Evolutionary conservation across 2,329 filamentous ascomycete species (phyloP).

Genomic region (Fusarium neocosmosporiellum): DNA sequence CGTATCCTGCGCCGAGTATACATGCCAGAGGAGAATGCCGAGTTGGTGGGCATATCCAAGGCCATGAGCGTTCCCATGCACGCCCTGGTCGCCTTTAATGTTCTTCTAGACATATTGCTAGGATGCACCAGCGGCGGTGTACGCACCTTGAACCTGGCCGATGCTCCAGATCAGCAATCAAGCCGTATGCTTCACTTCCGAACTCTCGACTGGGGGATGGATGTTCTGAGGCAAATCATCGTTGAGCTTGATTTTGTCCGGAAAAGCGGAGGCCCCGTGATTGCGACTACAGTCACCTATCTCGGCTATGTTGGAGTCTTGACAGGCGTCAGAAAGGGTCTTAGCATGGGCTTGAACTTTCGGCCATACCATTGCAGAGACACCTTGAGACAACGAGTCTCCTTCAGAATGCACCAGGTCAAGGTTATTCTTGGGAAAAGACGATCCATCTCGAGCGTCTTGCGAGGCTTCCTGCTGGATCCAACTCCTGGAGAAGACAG

Average conservation of each 20-base stretch:
- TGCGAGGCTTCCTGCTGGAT: slow-evolving; percentile 38
- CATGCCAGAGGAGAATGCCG: slow-evolving; percentile 67
- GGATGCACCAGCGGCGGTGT: slow-evolving; percentile 69
- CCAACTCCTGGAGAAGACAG: background rate
- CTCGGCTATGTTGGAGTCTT: slow-evolving; percentile 62
- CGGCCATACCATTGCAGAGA: slow-evolving; percentile 48
- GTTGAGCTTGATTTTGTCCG: slow-evolving; percentile 63
- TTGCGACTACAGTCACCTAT: slow-evolving; percentile 60
- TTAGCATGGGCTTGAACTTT: slow-evolving; percentile 63
- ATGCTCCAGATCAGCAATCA: slow-evolving; percentile 13
- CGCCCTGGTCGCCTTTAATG: slow-evolving; percentile 71
- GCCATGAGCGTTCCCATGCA: slow-evolving; percentile 65
- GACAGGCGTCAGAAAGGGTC: slow-evolving; percentile 57
- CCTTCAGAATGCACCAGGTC: slow-evolving; percentile 44
- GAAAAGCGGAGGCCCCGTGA: slow-evolving; percentile 44
- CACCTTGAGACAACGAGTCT: slow-evolving; percentile 16
- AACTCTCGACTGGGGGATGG: slow-evolving; percentile 67
- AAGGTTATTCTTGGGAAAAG: slow-evolving; percentile 41
- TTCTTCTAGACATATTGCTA: slow-evolving; percentile 71
- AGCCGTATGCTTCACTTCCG: slow-evolving; percentile 63
- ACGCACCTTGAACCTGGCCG: slow-evolving; percentile 25
- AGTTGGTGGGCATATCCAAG: slow-evolving; percentile 68
- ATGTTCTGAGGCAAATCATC: slow-evolving; percentile 59
- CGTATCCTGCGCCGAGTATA: slow-evolving; percentile 63
- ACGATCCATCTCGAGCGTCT: slow-evolving; percentile 40